Evolutionary conservation across 345 rosid species (phyloP), one percentile per base, ranked within the genome.

Genomic region (Euphorbia pulcherrima): DNA sequence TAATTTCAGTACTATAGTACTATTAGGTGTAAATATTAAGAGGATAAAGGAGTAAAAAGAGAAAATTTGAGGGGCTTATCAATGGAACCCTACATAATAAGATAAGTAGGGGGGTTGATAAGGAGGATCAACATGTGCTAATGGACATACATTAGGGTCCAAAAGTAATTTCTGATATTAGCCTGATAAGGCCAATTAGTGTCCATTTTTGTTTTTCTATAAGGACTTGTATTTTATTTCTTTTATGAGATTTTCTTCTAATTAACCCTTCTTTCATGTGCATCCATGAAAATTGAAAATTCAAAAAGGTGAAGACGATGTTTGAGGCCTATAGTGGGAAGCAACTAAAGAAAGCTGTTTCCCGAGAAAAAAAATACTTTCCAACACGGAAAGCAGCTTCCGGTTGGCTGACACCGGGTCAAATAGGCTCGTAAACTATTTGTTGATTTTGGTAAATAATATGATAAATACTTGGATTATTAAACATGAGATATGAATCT

Each of bases 41-140:
- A 30, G 33, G 72, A 59, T 29, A 23, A 60, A 62, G 63, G 0
- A 23, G 21, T 23, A 8, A 35, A 7, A 2, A 14, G 12, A n/a
- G 17, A 48, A 69, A 60, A 61, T 61, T 24, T 10, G 1, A 16
- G 8, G 28, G 41, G 28, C 73, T 70, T 70, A 70, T 70, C 73
- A 70, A 39, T 63, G 55, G 71, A 27, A 1, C 62, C 39, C 27
- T 9, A 33, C 21, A 28, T 39, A 26, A 67, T 68, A 44, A 39
- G 75, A 64, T 72, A 72, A 72, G 75, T 56, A 40, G 55, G 2
- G 13, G 55, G 23, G 5, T 29, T 64, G 69, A 71, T 71, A 71
- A 62, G 58, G 57, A 10, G 48, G 57, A 0, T 72, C 16, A 37
- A 27, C 41, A 6, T 61, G 61, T 35, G 64, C 51, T 64, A 11